Base-by-base conservation (phyloP, 257 asterid genomes). In the Linaria vulgaris region DNA sequence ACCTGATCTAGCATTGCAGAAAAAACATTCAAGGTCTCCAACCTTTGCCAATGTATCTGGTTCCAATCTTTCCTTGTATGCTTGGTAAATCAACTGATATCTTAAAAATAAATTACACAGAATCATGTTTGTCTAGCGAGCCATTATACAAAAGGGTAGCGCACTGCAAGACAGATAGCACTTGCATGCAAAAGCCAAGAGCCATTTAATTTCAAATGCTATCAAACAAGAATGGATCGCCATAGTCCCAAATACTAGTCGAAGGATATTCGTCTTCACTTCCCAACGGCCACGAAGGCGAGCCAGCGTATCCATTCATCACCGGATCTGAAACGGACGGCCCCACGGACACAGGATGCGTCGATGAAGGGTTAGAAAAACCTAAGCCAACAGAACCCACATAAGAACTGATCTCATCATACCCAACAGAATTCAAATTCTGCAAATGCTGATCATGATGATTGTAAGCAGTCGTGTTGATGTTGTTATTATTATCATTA, bases 171-270 rank as follows among this genome's bases (percentile, higher is more conserved):
- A n/a, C n/a, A n/a, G n/a, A n/a, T n/a, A n/a, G 34, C 34, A 27
- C 34, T 27, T 27, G 34, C 34, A 51, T 39, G 54, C 63, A 27
- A 27, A n/a, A n/a, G n/a, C n/a, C n/a, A n/a, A 39, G 52, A 70
- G 5, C 68, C 76, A 5, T 49, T 72, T 45, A 45, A 54, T 64
- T 49, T 85, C 82, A 88, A 53, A 86, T 70, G 16, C 51, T 53
- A 69, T 88, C 97, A 46, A 83, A 90, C 57, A 87, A 76, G 80
- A 77, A 87, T 0, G 88, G 88, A 69, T 91, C 92, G 0, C 77
- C 70, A 31, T 83, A 80, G 57, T 91, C 96, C 98, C 98, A 91
- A 45, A 86, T 72, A 48, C 74, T 70, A 1, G 82, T 44, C 3
- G 85, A 21, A 0, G 84, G 72, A 43, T 80, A 80, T 30, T 80